A percentile compares a stretch with the other conserved stretches of the same genome.
phyloP scores from a whole-genome alignment of 1,284 basidiomycete genomes.

The Retiboletus fuscus region DNA sequence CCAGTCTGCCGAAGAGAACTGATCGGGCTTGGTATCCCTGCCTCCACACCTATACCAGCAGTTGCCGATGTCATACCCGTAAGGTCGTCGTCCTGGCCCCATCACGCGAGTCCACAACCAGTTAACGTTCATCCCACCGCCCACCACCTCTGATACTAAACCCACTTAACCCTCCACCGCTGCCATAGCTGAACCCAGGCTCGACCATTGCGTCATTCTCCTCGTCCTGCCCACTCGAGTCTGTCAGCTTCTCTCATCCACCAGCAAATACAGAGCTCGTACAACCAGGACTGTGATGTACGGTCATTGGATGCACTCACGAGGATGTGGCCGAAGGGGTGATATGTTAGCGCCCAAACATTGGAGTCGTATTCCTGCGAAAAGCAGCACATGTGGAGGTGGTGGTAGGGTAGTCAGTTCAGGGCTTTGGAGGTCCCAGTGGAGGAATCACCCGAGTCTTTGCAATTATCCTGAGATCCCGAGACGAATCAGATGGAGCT shows the following conservation, averaged over 20 bases:
- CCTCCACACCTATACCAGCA: too few species aligned
- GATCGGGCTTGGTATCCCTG: too few species aligned
- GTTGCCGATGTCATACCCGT: slow-evolving; percentile 23
- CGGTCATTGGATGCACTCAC: slow-evolving; percentile 96
- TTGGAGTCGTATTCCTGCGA: slow-evolving; percentile 98
- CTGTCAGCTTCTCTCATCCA: too few species aligned
- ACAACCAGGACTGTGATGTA: slow-evolving; percentile 97
- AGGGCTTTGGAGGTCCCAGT: too few species aligned
- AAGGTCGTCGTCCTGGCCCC: slow-evolving; percentile 56
- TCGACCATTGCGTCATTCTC: too few species aligned
- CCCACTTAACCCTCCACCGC: slow-evolving; percentile 32
- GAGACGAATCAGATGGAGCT: slow-evolving; percentile 76
- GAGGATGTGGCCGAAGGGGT: slow-evolving; percentile 95
- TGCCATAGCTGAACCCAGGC: too few species aligned
- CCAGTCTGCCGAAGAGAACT: slow-evolving; percentile 28
- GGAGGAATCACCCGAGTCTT: too few species aligned
- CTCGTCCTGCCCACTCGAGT: too few species aligned
- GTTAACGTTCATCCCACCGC: slow-evolving; percentile 25
- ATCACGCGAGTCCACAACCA: slow-evolving; percentile 50
- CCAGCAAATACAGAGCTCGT: too few species aligned
- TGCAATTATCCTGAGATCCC: too few species aligned
- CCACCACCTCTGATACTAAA: too few species aligned
- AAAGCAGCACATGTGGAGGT: slow-evolving; percentile 82
- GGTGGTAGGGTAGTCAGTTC: slow-evolving; percentile 54
- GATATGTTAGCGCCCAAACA: slow-evolving; percentile 95